Evolutionary conservation across 768 basidiomycete genomes (phyloP), one percentile per base, ranked within the genome.

Genomic region (Termitomyces sp.): DNA sequence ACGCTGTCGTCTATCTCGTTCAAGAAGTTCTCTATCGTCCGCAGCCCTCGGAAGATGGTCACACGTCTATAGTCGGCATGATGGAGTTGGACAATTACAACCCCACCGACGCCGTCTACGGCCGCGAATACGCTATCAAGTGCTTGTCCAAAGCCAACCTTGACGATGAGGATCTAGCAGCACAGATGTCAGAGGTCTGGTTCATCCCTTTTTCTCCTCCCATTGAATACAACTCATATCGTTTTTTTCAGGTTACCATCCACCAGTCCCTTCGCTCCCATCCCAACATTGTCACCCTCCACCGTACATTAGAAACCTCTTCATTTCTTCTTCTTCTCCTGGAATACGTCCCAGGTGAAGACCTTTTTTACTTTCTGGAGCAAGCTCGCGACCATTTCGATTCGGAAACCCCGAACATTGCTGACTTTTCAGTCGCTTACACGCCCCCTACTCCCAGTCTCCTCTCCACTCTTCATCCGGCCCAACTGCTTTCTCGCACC

Each of bases 281-380:
- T 69, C 83, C 90, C 52, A 95, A 97, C 75, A 95, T 99, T 63
- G 97, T 96, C 64, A 94, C 95, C 27, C 84, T 98, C 30, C 87
- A 96, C 71, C 88, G 89, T 64, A 96, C 97, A 1, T 82, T 96
- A 65, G 94, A 99, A 74, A 98, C 95, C 3, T 80, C 85, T 55
- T 88, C 93, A 32, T 97, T 92, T 72, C 79, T 99, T 7, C 87
- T 98, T 63, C 87, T 99, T 63, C 79, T 99, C 46, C 80, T 99
- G 63, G 96, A 99, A 77, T 93, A 89, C 69, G 95, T 97, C 61
- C 95, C 95, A 16, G 96, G 96, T 51, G 92, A 97, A 74, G 96
- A 99, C 73, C 79, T 98, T 63, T 99, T 95, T 74, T 99, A 95
- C 76, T 99, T 98, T 81, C 83, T 99, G 50, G 95, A 98, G 78